phyloP scores from a whole-genome alignment of 2,329 filamentous ascomycete species.

The Pseudogymnoascus sp. region DNA sequence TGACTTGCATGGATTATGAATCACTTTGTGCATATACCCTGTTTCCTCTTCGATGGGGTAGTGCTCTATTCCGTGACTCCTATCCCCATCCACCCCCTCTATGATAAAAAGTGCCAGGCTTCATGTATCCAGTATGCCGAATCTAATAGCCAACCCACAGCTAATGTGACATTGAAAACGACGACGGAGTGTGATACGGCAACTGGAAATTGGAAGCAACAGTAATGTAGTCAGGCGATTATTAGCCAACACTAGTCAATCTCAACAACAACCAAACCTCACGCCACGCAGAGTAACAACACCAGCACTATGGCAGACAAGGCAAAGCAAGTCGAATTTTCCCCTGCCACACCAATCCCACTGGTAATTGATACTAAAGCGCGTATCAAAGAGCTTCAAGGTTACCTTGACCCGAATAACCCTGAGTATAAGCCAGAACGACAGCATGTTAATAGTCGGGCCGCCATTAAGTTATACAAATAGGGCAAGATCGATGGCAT shows the following conservation, averaged over 20 bases:
- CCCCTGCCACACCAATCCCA: neutral
- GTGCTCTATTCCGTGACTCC: neutral
- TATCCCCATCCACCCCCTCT: neutral
- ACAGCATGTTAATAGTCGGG: neutral
- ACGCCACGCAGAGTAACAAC: neutral
- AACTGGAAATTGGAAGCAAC: too few species aligned
- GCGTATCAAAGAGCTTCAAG: neutral
- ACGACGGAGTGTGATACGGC: too few species aligned
- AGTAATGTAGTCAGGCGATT: neutral
- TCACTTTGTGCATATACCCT: neutral
- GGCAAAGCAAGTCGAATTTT: neutral
- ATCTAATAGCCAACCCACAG: neutral
- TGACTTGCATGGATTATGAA: slow-evolving; percentile 4
- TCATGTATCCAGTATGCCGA: neutral
- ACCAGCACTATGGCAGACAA: neutral
- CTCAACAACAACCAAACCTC: neutral
- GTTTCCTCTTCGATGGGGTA: neutral
- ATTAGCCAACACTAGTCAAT: neutral
- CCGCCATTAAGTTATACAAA: neutral
- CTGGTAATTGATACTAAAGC: neutral
- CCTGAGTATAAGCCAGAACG: neutral
- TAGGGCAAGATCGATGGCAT: neutral
- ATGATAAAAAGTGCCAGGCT: neutral
- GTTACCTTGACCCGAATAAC: neutral
- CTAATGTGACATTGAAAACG: too few species aligned